phyloP scores from a whole-genome alignment of 2,329 filamentous ascomycete genomes.

The Colletotrichum truncatum region DNA sequence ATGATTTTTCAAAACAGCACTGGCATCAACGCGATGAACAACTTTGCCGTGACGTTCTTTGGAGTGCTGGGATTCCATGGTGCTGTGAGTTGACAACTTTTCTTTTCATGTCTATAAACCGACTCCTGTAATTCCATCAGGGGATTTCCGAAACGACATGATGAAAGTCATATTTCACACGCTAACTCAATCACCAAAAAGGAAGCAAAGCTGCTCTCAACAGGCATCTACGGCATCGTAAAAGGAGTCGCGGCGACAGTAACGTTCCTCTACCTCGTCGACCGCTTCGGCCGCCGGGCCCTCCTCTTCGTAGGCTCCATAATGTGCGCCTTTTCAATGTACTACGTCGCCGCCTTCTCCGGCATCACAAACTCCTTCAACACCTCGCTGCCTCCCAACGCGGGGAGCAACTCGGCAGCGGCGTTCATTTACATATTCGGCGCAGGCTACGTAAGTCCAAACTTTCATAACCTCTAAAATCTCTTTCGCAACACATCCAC shows the following conservation, averaged over 20 bases:
- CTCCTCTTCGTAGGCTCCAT: neutral
- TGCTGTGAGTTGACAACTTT: neutral
- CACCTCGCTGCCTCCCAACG: fast-evolving
- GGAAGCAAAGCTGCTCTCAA: neutral
- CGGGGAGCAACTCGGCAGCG: neutral
- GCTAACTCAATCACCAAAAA: no score
- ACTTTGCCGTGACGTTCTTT: neutral
- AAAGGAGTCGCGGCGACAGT: neutral
- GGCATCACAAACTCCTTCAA: neutral
- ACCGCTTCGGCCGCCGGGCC: neutral
- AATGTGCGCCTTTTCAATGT: neutral
- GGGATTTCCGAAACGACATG: no score
- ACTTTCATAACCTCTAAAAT: no score
- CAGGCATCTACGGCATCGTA: neutral
- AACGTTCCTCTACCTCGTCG: neutral
- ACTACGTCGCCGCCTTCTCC: neutral
- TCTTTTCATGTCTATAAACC: no score
- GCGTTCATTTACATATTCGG: neutral
- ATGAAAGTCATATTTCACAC: no score
- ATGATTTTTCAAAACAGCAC: neutral
- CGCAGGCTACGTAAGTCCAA: neutral
- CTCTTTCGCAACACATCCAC: no score
- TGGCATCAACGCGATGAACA: neutral
- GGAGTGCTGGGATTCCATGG: neutral
- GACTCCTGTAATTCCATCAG: no score